phyloP scores from a whole-genome alignment of 352 stramenopile genomes.

The Globisporangium uncinulatum region DNA sequence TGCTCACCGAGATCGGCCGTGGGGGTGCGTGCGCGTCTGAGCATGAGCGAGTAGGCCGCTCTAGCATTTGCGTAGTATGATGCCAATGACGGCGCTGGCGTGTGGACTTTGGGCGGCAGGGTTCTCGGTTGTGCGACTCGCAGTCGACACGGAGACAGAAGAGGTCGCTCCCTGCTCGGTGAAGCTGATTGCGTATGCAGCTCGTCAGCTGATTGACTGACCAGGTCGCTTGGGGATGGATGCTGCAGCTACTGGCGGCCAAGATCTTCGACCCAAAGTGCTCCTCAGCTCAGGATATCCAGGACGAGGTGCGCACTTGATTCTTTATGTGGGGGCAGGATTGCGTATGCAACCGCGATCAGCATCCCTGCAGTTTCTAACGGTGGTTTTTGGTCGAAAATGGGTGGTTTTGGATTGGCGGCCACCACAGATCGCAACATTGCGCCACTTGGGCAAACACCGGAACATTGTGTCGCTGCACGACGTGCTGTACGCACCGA shows the following conservation, averaged over 20 bases:
- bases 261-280: constrained; percentile 74
- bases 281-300: constrained; percentile 51
- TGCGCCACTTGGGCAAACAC: constrained; percentile 52
- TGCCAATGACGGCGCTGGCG: too few relatives aligned
- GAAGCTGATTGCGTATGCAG: background rate
- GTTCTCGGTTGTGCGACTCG: constrained; percentile 63
- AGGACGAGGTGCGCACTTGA: constrained; percentile 35
- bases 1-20: constrained; percentile 61
- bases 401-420: background rate
- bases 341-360: background rate
- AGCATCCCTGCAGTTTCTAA: background rate
- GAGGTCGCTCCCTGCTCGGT: constrained; percentile 13
- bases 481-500: constrained; percentile 49
- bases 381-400: background rate
- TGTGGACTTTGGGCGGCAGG: constrained; percentile 17
- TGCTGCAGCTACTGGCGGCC: constrained; percentile 35
- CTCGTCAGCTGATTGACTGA: constrained; percentile 1
- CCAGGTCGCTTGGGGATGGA: background rate
- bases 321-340: background rate
- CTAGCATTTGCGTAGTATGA: too few relatives aligned
- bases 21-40: constrained; percentile 28
- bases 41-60: background rate
- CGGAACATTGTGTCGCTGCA: constrained; percentile 68
- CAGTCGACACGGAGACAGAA: constrained; percentile 45
- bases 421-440: constrained; percentile 40